Evolutionary conservation across 208 protist species (phyloP), one percentile per base, ranked within the genome.

Genomic region (Leishmania arabica): DNA sequence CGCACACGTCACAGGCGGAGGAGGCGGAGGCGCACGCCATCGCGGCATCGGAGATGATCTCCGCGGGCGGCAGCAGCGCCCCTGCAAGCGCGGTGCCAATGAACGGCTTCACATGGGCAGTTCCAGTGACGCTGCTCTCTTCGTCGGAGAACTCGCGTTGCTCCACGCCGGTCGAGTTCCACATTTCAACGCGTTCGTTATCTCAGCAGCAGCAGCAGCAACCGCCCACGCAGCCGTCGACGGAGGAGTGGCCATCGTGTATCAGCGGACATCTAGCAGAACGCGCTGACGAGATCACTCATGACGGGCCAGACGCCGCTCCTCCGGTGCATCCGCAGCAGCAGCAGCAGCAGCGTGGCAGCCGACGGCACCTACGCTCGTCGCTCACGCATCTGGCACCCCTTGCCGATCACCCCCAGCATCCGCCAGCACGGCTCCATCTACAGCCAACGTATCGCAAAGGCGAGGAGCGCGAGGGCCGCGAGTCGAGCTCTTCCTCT

Each of bases 1-100:
- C 75, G 6, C 81, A 84, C 81, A 21, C 75, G 1, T 34, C 76
- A 9, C 76, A 78, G 15, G 40, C 21, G 69, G 51, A 56, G 37
- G 49, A 74, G 11, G 54, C 21, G 69, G 21, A 37, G 37, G 34
- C n/a, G 17, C 34, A 81, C 68, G 77, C 62, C 31, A 40, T n/a
- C 70, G 49, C 70, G 13, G 31, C 70, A 9, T n/a, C 70, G 27
- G n/a, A 13, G 45, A 1, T 7, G n/a, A 34, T 37, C 70, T 15
- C 13, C 27, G 49, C 9, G 2, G 45, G 47, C n/a, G n/a, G 1
- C 70, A 75, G 27, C 70, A 24, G 45, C n/a, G n/a, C 42, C 45
- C 45, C 42, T 31, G 45, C 24, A 17, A 37, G 70, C 45, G 47
- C 24, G 11, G 45, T 24, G 49, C 24, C n/a, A 34, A 21, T 54